Conservation (phyloP, 2,329 filamentous ascomycete species). For the Alternaria panax region DNA sequence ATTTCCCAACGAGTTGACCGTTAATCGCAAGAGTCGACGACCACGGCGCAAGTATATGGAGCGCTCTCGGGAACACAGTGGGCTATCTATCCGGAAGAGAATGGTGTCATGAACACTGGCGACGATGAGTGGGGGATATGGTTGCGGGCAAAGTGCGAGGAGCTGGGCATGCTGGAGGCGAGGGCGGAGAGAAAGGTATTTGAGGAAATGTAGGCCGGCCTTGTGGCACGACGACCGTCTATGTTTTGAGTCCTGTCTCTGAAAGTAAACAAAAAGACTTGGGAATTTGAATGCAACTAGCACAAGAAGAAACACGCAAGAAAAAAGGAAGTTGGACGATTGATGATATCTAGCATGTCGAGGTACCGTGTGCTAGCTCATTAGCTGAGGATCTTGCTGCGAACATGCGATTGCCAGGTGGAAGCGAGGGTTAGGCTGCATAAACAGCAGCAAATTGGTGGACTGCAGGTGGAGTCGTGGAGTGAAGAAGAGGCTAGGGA, state of each 20-base stretch:
- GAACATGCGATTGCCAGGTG: not conserved
- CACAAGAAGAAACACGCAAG: not conserved
- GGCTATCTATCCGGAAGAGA: slow-evolving; percentile 13
- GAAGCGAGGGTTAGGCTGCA: slow-evolving; percentile 10
- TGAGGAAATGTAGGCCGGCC: slow-evolving; percentile 8
- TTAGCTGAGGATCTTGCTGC: slow-evolving; percentile 11
- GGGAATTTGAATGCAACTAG: not conserved
- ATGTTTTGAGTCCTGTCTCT: not conserved
- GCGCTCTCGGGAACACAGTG: slow-evolving; percentile 13
- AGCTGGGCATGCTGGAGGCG: slow-evolving; percentile 12
- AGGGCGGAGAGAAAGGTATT: slow-evolving; percentile 7
- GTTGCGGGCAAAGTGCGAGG: slow-evolving; percentile 16
- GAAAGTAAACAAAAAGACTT: not conserved
- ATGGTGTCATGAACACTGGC: slow-evolving; percentile 16
- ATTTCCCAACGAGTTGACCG: not conserved
- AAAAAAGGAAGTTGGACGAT: not conserved
- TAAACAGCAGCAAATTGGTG: slow-evolving; percentile 14
- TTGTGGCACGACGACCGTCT: not conserved
- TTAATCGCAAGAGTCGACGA: slow-evolving; percentile 2
- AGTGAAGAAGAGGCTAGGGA: slow-evolving; percentile 1
- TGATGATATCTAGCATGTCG: not conserved
- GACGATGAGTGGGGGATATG: slow-evolving; percentile 21
- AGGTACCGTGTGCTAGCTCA: not conserved
- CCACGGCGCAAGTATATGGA: slow-evolving; percentile 9
- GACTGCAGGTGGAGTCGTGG: slow-evolving; percentile 11